Evolutionary conservation across 73 alveolate genomes (phyloP), one percentile per base, ranked within the genome.

Genomic region (Urostyla sp.): DNA sequence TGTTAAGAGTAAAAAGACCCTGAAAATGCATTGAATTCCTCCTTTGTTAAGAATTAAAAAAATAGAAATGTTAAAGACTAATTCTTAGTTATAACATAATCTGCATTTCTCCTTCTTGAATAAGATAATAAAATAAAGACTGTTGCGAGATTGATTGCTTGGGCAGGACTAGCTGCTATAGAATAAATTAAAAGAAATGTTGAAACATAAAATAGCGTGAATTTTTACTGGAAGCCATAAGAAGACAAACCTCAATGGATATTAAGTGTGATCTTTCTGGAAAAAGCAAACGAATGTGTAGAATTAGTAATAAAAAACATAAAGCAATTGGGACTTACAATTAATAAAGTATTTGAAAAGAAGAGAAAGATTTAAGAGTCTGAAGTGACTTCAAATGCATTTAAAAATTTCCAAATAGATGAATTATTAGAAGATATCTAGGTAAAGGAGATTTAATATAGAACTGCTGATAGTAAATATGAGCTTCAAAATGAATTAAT

Each of bases 141-240:
- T 3, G 72, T 81, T 23, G 85, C 86, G 15, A 56, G 74, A 45
- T 67, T 83, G 0, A 52, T 83, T 0, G 72, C 92, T 5, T 80
- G 74, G 66, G 36, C 67, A 15, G 74, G 87, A 5, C 87, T 83
- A 0, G 74, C 87, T 13, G 67, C 92, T 0, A 23, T 83, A 0
- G 87, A 83, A 35, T 20, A 73, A 31, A 73, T 83, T 44, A 73
- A 43, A 46, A 8, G 92, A 28, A 73, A 83, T 45, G 23, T 83
- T 36, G 87, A 83, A 67, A 83, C 48, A 60, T 76, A 82, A 1
- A 72, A 69, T 31, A 27, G 43, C 15, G 26, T 69, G 8, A 27
- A 67, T 7, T 45, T 69, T 23, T 48, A 28, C 6, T 69, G 84
- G 84, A 5, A 72, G 38, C 45, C 45, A 50, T 46, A 27, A 4